phyloP scores from a whole-genome alignment of 345 rosid species.

The Xanthoceras sorbifolium region DNA sequence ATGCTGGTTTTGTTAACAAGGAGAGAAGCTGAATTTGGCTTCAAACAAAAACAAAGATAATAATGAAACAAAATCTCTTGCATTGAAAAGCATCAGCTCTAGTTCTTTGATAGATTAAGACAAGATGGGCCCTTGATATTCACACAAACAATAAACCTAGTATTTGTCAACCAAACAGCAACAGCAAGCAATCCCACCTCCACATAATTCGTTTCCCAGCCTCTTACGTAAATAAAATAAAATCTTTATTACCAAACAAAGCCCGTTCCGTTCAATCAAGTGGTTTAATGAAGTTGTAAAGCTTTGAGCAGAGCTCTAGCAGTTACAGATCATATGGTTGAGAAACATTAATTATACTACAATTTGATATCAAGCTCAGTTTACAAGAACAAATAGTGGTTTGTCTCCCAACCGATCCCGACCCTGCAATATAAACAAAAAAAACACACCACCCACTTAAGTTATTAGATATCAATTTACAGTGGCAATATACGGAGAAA shows the following conservation, averaged over 20 bases:
- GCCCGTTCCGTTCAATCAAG: slow-evolving; percentile 8
- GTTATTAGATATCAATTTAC: neutral
- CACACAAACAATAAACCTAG: neutral
- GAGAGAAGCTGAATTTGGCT: neutral
- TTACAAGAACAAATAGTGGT: slow-evolving; percentile 78
- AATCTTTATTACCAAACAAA: neutral
- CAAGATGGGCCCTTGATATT: neutral
- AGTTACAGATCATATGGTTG: neutral
- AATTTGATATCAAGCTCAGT: slow-evolving; percentile 34
- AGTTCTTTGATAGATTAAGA: neutral
- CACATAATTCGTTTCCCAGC: neutral
- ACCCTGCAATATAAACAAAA: slow-evolving; percentile 53
- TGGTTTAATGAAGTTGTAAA: neutral
- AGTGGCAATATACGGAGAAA: neutral
- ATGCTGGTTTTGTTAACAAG: neutral
- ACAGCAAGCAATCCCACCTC: neutral
- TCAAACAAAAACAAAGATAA: neutral
- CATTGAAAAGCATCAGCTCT: neutral
- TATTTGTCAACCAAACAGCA: slow-evolving; percentile 4
- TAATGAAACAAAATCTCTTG: neutral
- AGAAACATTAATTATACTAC: slow-evolving; percentile 3
- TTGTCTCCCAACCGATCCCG: slow-evolving; percentile 73
- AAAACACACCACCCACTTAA: neutral
- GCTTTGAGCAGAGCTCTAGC: slow-evolving; percentile 24
- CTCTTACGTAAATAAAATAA: neutral